These are phyloP conservation scores for Euryodendron excelsum DNA, from an alignment of 148 eudicot species.

Conservation along the genomic window DNA sequence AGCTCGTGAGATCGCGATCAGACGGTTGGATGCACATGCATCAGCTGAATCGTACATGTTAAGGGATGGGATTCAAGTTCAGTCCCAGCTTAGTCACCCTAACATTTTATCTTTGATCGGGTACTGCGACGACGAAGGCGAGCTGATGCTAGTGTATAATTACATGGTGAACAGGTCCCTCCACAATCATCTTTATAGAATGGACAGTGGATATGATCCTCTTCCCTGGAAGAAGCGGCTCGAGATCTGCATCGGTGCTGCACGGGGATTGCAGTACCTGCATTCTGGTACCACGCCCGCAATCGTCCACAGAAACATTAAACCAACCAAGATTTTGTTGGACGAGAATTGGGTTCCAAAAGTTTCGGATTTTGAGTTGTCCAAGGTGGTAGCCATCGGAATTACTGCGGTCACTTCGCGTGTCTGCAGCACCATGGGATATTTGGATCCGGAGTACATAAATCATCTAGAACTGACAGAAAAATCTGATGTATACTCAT, in stretches of 20 bases:
- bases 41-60: no score
- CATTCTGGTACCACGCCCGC: no score
- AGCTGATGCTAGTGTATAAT: conserved; percentile 1
- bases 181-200: no score
- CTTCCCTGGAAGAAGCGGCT: no score
- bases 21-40: no score
- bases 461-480: neutral
- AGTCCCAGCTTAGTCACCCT: neutral
- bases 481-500: conserved; percentile 27
- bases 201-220: no score
- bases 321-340: no score
- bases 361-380: conserved; percentile 4
- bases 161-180: neutral
- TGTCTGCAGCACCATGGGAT: neutral
- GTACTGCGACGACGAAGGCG: conserved; percentile 1
- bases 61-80: no score
- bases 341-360: conserved; percentile 24
- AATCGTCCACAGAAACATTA: no score
- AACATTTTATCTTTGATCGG: conserved; percentile 14
- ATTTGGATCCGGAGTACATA: conserved; percentile 16
- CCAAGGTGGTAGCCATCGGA: neutral
- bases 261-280: conserved; percentile 25
- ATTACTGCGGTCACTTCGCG: neutral
- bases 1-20: no score
- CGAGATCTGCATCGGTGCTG: no score